Conservation (phyloP, 1,284 basidiomycete genomes). For the Ustilago loliicola region DNA sequence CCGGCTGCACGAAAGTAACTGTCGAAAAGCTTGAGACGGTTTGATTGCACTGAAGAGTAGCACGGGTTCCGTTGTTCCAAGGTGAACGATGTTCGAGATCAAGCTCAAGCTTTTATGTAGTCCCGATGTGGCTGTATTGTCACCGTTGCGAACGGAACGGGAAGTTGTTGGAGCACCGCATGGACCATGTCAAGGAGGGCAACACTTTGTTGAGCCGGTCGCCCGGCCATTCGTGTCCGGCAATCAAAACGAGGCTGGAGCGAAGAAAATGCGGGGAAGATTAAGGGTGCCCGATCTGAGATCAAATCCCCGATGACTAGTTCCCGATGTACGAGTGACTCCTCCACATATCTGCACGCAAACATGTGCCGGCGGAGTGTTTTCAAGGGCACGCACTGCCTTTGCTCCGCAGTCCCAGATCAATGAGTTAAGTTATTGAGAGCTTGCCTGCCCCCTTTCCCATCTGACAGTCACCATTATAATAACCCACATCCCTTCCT, state of each 20-base stretch:
- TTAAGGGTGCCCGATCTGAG: neutral
- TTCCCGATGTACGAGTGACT: neutral
- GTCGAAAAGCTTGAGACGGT: too few species aligned
- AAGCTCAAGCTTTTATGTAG: neutral
- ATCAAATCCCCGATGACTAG: neutral
- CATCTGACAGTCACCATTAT: neutral
- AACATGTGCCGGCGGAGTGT: neutral
- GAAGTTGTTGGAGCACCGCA: neutral
- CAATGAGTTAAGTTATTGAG: neutral
- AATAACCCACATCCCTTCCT: neutral
- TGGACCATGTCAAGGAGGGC: slow-evolving; percentile 12
- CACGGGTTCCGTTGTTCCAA: neutral
- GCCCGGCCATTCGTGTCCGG: slow-evolving; percentile 30
- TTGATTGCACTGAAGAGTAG: too few species aligned
- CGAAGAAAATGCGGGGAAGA: slow-evolving; percentile 35
- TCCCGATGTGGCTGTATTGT: neutral
- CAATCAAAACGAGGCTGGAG: slow-evolving; percentile 7
- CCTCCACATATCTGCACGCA: slow-evolving; percentile 11
- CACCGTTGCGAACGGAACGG: neutral
- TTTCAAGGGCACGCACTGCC: slow-evolving; percentile 2
- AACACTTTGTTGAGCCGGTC: slow-evolving; percentile 23
- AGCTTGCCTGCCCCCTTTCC: neutral
- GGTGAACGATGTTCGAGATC: neutral
- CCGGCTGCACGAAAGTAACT: too few species aligned
- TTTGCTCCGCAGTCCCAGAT: neutral